Evolutionary conservation across 139 green algal genomes (phyloP).

Genomic region (Volvox reticuliferus): DNA sequence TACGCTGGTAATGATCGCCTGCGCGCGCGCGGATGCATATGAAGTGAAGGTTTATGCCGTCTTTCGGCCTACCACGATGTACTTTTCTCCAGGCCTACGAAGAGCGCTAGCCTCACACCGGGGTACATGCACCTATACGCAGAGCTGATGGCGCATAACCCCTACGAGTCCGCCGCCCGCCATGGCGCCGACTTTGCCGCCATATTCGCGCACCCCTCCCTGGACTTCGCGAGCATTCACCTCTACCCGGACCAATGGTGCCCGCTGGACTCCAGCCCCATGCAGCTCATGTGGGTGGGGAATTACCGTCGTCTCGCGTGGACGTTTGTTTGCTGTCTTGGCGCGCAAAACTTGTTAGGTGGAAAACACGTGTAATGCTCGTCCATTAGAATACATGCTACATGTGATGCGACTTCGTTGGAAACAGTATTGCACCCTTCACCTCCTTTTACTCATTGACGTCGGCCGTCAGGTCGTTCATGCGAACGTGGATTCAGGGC

Average conservation of each 20-base stretch:
- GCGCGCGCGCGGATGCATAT: too few relatives aligned
- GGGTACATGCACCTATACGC: neutral
- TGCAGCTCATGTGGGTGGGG: neutral
- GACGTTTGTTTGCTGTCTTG: neutral
- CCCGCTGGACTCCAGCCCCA: neutral
- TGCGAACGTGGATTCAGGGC: neutral
- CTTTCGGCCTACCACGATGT: too few relatives aligned
- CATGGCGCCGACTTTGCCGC: slow-evolving; percentile 76
- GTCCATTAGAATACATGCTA: neutral
- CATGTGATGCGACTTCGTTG: neutral
- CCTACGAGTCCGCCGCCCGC: slow-evolving; percentile 55
- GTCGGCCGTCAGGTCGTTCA: neutral
- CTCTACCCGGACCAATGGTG: slow-evolving; percentile 81
- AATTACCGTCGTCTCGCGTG: neutral
- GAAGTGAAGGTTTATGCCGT: too few relatives aligned
- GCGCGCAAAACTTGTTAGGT: neutral
- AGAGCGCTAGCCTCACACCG: too few relatives aligned
- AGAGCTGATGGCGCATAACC: slow-evolving; percentile 67
- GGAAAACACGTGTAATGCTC: neutral
- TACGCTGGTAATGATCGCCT: too few relatives aligned
- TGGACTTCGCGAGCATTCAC: slow-evolving; percentile 82
- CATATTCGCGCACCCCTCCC: slow-evolving; percentile 52
- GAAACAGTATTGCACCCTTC: neutral
- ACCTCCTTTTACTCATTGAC: neutral
- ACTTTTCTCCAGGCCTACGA: too few relatives aligned